Evolutionary conservation across 2,329 filamentous ascomycete genomes (phyloP).

Genomic region (Apiospora kogelbergensis): DNA sequence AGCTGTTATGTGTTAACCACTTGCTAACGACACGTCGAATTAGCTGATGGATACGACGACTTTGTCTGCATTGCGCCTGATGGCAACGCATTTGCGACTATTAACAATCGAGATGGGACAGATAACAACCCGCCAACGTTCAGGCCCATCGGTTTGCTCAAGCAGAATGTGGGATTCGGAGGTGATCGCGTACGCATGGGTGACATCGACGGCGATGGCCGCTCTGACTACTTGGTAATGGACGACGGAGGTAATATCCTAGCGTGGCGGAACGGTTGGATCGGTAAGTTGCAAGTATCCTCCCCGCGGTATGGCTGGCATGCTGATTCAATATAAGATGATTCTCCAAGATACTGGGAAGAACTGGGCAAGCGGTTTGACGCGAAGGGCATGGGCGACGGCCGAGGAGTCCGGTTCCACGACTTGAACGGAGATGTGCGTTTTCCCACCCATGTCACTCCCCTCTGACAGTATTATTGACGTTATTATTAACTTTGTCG

Average conservation of each 20-base stretch:
- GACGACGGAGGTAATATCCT: slow-evolving; percentile 24
- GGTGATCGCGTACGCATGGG: slow-evolving; percentile 26
- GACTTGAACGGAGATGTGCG: slow-evolving; percentile 23
- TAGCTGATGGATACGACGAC: slow-evolving; percentile 27
- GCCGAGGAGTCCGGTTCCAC: slow-evolving; percentile 21
- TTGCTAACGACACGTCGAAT: background rate
- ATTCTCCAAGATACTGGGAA: slow-evolving; percentile 35
- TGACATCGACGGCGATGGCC: slow-evolving; percentile 34
- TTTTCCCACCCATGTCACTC: background rate
- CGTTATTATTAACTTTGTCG: background rate
- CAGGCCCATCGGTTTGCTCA: slow-evolving; percentile 20
- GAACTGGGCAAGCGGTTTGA: slow-evolving; percentile 24
- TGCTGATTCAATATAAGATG: slow-evolving; percentile 8
- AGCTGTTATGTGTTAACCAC: background rate
- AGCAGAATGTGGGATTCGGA: slow-evolving; percentile 14
- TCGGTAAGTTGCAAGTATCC: slow-evolving; percentile 14
- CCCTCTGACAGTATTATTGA: background rate
- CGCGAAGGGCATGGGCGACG: slow-evolving; percentile 20
- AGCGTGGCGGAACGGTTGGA: slow-evolving; percentile 31
- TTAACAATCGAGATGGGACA: slow-evolving; percentile 24
- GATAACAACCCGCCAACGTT: slow-evolving; percentile 20
- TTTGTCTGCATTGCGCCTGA: slow-evolving; percentile 29
- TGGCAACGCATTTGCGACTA: slow-evolving; percentile 15
- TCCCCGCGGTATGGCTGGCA: too few relatives aligned
- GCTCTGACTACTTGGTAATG: slow-evolving; percentile 33